phyloP scores from a whole-genome alignment of 768 basidiomycete species.

The Hemileccinum impolitum region DNA sequence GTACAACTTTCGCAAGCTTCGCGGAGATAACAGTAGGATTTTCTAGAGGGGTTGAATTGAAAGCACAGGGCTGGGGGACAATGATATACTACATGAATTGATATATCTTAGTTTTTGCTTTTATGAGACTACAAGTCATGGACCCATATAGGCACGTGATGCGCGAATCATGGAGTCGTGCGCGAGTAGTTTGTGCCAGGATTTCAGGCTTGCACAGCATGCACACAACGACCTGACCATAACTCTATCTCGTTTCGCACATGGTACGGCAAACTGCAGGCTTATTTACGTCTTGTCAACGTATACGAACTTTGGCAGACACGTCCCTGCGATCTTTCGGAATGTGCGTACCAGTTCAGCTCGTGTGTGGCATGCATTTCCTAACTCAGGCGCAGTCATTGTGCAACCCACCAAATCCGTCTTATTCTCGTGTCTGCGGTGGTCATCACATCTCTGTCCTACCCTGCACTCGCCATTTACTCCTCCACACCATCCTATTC shows the following conservation, averaged over 20 bases:
- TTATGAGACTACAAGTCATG: no score
- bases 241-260: constrained; percentile 4
- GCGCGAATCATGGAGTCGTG: background rate
- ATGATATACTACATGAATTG: constrained; percentile 19
- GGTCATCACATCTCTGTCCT: constrained; percentile 86
- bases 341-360: constrained; percentile 52
- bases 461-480: constrained; percentile 86
- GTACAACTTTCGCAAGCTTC: constrained; percentile 38
- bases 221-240: constrained; percentile 12
- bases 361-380: background rate
- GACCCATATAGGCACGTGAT: constrained; percentile 20
- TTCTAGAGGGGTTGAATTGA: background rate
- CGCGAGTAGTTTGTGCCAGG: no score
- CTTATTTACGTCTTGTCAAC: constrained; percentile 28
- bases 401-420: constrained; percentile 86
- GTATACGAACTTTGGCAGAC: constrained; percentile 38
- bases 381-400: constrained; percentile 53
- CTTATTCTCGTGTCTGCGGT: constrained; percentile 84
- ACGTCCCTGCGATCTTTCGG: constrained; percentile 71
- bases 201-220: constrained; percentile 9
- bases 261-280: constrained; percentile 23
- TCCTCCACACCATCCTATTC: constrained; percentile 68
- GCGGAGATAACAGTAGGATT: constrained; percentile 19
- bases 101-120: constrained; percentile 12
- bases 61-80: background rate